phyloP scores from a whole-genome alignment of 2,329 filamentous ascomycete species.

The Colletotrichum costaricense region DNA sequence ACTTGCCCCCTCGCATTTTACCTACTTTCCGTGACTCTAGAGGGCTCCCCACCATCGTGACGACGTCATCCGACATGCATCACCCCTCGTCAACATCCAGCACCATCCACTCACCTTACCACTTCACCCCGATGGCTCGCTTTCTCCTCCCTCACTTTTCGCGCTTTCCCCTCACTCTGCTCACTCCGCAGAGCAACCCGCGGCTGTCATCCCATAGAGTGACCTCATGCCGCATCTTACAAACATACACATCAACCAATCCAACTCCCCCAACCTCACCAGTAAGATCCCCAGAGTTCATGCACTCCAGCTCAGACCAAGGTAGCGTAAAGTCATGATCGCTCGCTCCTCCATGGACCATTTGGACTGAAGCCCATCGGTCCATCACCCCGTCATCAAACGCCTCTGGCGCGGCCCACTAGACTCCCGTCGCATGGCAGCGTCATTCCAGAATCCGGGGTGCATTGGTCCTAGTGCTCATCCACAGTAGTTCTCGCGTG shows the following conservation, averaged over 20 bases:
- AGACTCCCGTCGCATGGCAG: not conserved
- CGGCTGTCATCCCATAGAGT: conserved; percentile 16
- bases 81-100: conserved; percentile 12
- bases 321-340: not conserved
- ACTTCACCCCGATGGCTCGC: not conserved
- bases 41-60: conserved; percentile 15
- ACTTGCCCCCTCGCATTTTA: not conserved
- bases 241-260: not conserved
- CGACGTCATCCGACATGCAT: conserved; percentile 34
- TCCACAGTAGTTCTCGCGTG: too few relatives aligned
- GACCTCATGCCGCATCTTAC: conserved; percentile 23
- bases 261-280: not conserved
- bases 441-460: conserved; percentile 22
- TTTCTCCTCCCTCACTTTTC: not conserved
- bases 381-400: conserved; percentile 10
- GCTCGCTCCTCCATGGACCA: not conserved
- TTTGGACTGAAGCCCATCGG: conserved; percentile 17
- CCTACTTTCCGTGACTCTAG: not conserved
- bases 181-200: conserved; percentile 1
- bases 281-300: conserved; percentile 9
- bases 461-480: not conserved
- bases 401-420: conserved; percentile 1
- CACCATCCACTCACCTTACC: conserved; percentile 1
- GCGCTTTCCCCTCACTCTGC: not conserved
- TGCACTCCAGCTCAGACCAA: conserved; percentile 5